Evolutionary conservation across 768 basidiomycete genomes (phyloP), one percentile per base, ranked within the genome.

Genomic region (Hygrocybe punicea): DNA sequence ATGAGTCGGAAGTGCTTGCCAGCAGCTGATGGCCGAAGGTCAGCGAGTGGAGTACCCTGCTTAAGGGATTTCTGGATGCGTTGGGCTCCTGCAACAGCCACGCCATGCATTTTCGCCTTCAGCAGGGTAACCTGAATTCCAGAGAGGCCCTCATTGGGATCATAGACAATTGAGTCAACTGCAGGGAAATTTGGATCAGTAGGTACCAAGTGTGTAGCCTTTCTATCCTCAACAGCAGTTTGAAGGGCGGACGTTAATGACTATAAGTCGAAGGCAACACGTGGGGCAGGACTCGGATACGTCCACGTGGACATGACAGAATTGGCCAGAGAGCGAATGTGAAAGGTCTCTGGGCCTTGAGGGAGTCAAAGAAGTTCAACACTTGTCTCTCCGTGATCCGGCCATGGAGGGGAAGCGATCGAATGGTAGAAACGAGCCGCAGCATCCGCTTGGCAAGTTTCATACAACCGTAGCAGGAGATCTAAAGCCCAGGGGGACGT

Each of bases 351-450:
- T n/a, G 11, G n/a, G 14, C 9, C n/a, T 14, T 10, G 23, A 51
- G 34, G 29, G 16, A 16, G n/a, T 34, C 50, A 23, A 51, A 51
- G 50, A 34, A 37, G 4, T 51, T 51, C 34, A 51, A 51, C 16
- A 51, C 13, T 51, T 51, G 50, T 23, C 50, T 51, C 34, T 51
- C 50, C 50, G 33, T 51, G 13, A 51, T 23, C 14, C 34, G 50
- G 33, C 50, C 50, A 4, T 24, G 50, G 25, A 48, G 47, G 19
- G 29, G n/a, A n/a, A 36, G 50, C 13, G 7, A 51, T 51, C 24
- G 34, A 33, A 14, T n/a, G 4, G 24, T 51, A 51, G 50, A 51
- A 51, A 6, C 33, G 8, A 23, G 50, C 50, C 4, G 50, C 34
- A 19, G 34, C 50, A 36, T 51, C 50, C n/a, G 17, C 5, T 34